Evolutionary conservation across 2,329 filamentous ascomycete genomes (phyloP).

Genomic region (Huntiella decipiens): DNA sequence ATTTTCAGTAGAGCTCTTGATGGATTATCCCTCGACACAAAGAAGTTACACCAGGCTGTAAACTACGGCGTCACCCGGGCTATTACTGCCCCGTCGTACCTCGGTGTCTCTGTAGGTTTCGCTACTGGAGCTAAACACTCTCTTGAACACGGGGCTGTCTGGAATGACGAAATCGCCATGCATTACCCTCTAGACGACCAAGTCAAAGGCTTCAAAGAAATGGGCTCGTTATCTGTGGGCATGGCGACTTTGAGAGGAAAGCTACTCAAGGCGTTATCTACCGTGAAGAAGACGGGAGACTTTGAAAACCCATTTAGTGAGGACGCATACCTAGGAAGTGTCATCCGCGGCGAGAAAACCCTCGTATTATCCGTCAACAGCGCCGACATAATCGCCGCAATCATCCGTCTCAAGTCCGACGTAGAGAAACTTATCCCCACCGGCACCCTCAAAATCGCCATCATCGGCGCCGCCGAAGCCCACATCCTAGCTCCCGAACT

Average conservation of each 20-base stretch:
- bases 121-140: slow-evolving; percentile 28
- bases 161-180: slow-evolving; percentile 32
- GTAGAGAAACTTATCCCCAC: slow-evolving; percentile 24
- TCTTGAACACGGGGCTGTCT: slow-evolving; percentile 31
- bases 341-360: slow-evolving; percentile 32
- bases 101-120: slow-evolving; percentile 41
- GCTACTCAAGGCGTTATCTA: slow-evolving; percentile 24
- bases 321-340: slow-evolving; percentile 30
- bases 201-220: slow-evolving; percentile 25
- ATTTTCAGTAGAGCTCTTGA: slow-evolving; percentile 40
- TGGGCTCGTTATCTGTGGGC: slow-evolving; percentile 32
- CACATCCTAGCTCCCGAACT: slow-evolving; percentile 39
- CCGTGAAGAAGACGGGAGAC: slow-evolving; percentile 16
- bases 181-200: slow-evolving; percentile 36
- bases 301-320: slow-evolving; percentile 27
- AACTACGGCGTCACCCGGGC: slow-evolving; percentile 39
- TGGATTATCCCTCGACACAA: slow-evolving; percentile 33
- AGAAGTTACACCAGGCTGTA: slow-evolving; percentile 34
- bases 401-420: slow-evolving; percentile 37
- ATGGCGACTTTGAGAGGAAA: slow-evolving; percentile 33
- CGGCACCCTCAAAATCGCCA: slow-evolving; percentile 27
- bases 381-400: slow-evolving; percentile 41
- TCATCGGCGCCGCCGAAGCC: slow-evolving; percentile 45
- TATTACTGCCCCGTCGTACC: slow-evolving; percentile 33
- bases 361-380: slow-evolving; percentile 41